A percentile compares a stretch with the other conserved stretches of the same genome.
These are phyloP conservation scores for Salicornia ramosissima DNA, from an alignment of 148 eudicot genomes.

Conservation along the genomic window DNA sequence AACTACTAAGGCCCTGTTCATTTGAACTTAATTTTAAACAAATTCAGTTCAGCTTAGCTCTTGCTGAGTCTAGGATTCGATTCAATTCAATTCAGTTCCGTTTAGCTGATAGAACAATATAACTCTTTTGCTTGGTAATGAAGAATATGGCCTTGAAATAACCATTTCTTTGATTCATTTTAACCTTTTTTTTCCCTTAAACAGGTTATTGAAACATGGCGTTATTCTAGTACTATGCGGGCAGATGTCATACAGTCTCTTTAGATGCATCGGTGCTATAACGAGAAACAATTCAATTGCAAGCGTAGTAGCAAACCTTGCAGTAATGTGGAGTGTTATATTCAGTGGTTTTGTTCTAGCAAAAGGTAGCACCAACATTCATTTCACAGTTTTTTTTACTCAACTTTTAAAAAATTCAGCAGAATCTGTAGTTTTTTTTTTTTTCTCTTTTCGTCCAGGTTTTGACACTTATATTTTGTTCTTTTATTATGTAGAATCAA, in stretches of 20 bases:
- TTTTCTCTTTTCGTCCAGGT: neutral
- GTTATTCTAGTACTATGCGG: conserved; percentile 22
- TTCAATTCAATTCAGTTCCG: no score
- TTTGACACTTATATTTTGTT: neutral
- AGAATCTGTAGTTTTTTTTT: neutral
- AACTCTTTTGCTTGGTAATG: neutral
- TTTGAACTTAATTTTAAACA: no score
- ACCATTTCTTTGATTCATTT: neutral
- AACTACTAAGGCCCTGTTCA: no score
- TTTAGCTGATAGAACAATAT: no score
- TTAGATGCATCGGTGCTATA: conserved; percentile 23
- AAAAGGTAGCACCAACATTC: conserved; percentile 18
- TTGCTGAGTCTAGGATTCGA: no score
- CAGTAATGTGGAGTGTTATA: conserved; percentile 15
- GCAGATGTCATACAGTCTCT: conserved; percentile 29
- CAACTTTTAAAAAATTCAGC: no score
- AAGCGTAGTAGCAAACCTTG: conserved; percentile 25
- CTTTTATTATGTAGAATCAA: conserved; percentile 9
- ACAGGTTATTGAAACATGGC: conserved; percentile 27
- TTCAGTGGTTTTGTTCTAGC: conserved; percentile 36
- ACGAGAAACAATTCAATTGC: conserved; percentile 22
- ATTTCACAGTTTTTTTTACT: no score
- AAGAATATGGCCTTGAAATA: neutral
- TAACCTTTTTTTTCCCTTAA: neutral
- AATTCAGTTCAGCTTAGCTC: no score